phyloP scores from a whole-genome alignment of 2,329 filamentous ascomycete species.

The Aureobasidium vineae region DNA sequence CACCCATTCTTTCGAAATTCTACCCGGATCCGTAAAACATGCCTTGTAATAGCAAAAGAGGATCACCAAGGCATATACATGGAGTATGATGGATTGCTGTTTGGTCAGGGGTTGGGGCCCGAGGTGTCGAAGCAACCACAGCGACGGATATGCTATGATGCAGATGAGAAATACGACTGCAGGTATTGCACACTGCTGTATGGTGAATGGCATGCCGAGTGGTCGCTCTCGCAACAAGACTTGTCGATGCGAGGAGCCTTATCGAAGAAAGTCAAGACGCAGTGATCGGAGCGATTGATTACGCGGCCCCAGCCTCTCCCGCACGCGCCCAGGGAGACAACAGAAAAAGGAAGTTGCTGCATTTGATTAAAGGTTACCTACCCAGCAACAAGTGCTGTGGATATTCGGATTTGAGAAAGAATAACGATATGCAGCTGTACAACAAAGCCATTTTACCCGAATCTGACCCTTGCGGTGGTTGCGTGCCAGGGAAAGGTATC shows the following conservation, averaged over 20 bases:
- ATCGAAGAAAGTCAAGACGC: not conserved
- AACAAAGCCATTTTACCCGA: not conserved
- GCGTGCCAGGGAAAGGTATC: not conserved
- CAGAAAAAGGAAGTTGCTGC: not conserved
- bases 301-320: not conserved
- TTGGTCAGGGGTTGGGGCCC: slow-evolving; percentile 59
- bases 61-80: slow-evolving; percentile 61
- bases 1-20: slow-evolving; percentile 49
- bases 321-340: not conserved
- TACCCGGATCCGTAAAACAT: slow-evolving; percentile 60
- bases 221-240: not conserved
- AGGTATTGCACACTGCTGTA: slow-evolving; percentile 62
- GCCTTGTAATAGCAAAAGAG: slow-evolving; percentile 68
- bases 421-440: not conserved
- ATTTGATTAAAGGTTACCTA: not conserved
- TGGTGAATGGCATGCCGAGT: slow-evolving; percentile 6
- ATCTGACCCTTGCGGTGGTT: not conserved
- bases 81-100: slow-evolving; percentile 62
- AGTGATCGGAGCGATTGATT: not conserved
- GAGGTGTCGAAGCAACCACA: slow-evolving; percentile 63
- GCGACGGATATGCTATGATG: slow-evolving; percentile 70
- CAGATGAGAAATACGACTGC: slow-evolving; percentile 63
- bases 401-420: not conserved
- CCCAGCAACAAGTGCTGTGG: not conserved
- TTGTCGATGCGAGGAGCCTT: not conserved